Base-by-base conservation (phyloP, 805 yeast species). In the Metschnikowia kofuensis region DNA sequence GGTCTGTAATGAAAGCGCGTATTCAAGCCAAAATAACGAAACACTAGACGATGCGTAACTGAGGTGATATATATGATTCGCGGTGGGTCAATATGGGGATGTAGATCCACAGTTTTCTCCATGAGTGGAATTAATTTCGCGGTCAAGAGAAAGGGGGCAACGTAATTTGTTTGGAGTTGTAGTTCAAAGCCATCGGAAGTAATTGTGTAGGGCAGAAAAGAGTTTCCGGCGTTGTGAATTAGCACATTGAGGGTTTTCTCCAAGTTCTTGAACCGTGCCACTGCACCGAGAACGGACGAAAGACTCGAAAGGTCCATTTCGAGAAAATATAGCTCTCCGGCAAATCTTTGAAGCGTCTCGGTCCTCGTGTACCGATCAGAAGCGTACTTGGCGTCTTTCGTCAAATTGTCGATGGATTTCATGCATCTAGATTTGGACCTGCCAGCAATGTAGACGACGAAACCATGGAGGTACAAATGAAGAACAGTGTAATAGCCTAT, bases 391-490 rank as follows among this genome's bases (percentile, higher is more conserved):
- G 92, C 91, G 55, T 84, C 85, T 21, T 66, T 63, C 29, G 72
- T 67, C 13, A 88, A 67, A 21, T 80, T 82, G 35, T 70, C 68
- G 14, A 85, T 80, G 1, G 89, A 83, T 39, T 74, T 76, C 39
- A 69, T 66, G 5, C 85, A 84, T 49, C 85, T 72, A 12, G 75
- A 67, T 39, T 69, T 70, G 54, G 79, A 82, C 54, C 96, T 69
- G 4, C 95, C 92, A 2, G 87, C 89, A 35, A 89, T 70, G 61
- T 88, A 89, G 3, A 89, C 84, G 8, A 75, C 70, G 61, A 78
- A 86, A 0, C 96, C 96, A 64, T 88, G 96, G 44, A 87, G 70
- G 59, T 84, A 87, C 6, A 89, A 73, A 59, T 87, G 91, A 26
- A 87, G 70, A 8, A 82, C 88, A 0, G 91, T 83, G 62, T 75